Evolutionary conservation across 352 stramenopile species (phyloP), one percentile per base, ranked within the genome.

Genomic region (Phytopythium montanum): DNA sequence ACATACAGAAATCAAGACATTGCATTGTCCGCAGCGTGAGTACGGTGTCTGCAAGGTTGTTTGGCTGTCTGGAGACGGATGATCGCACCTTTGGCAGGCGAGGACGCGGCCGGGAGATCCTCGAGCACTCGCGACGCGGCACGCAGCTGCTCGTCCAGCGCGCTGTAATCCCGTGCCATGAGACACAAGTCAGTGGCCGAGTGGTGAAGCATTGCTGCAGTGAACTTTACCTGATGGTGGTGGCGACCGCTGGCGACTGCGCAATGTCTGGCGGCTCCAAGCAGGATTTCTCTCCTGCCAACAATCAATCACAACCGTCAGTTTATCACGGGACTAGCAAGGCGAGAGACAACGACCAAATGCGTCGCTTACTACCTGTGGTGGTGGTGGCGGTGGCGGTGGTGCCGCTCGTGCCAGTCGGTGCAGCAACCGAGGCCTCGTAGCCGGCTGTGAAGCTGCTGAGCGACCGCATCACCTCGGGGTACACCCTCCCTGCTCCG

Each of bases 401-500:
- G n/a, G 19, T 50, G 61, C 45, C 39, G 60, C 44, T 5, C 36
- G 31, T 25, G 38, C 39, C 41, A n/a, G 29, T 50, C 23, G 45
- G 14, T n/a, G 54, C 3, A 7, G 12, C 26, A 60, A 16, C 28
- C 42, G 41, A 13, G 3, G 18, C 18, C 18, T 65, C 44, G 26
- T 74, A 75, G 0, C 68, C 64, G 5, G 51, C 55, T 18, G 60
- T 71, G 39, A 75, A 75, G 23, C 54, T 61, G 29, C 73, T 82
- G 26, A 82, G 44, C 14, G 71, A 67, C 25, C 49, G 45, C n/a
- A 48, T 46, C 46, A 65, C 29, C 10, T 57, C 21, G 21, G 19
- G n/a, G 19, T 46, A 33, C n/a, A 23, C 2, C 21, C 6, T 4
- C 18, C 28, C 10, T 14, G 3, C 34, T 6, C 13, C 31, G 12